Evolutionary conservation across 306 rosid species (phyloP).

Genomic region (Pterocarpus santalinus): DNA sequence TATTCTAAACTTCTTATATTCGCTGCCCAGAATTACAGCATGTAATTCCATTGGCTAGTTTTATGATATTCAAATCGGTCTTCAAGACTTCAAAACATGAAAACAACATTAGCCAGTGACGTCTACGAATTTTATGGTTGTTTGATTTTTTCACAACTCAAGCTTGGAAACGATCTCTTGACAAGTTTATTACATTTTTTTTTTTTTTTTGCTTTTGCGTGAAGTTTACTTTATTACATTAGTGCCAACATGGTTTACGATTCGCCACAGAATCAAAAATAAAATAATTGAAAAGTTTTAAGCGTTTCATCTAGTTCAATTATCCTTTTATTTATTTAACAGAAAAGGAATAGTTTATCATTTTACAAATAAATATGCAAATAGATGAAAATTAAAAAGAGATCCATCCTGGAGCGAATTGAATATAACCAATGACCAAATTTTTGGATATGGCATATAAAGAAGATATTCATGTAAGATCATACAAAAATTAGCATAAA

Average conservation of each 20-base stretch:
- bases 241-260: too few species aligned
- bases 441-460: constrained; percentile 34
- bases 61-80: background rate
- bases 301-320: too few species aligned
- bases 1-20: too few species aligned
- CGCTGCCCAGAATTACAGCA: too few species aligned
- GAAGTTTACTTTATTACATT: too few species aligned
- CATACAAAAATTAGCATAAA: constrained; percentile 28
- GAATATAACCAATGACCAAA: background rate
- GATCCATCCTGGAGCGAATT: background rate
- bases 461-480: constrained; percentile 41
- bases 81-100: constrained; percentile 15
- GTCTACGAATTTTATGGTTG: constrained; percentile 7
- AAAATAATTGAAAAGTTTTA: too few species aligned
- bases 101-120: constrained; percentile 30
- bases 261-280: too few species aligned
- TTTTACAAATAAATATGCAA: background rate
- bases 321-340: too few species aligned
- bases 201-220: too few species aligned
- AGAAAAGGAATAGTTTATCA: background rate
- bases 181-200: background rate
- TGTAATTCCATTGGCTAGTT: too few species aligned
- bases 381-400: background rate
- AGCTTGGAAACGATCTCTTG: constrained; percentile 2
- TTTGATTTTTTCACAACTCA: background rate